Evolutionary conservation across 176 grass and related monocot genomes (phyloP).

Genomic region (Cenchrus purpureus): DNA sequence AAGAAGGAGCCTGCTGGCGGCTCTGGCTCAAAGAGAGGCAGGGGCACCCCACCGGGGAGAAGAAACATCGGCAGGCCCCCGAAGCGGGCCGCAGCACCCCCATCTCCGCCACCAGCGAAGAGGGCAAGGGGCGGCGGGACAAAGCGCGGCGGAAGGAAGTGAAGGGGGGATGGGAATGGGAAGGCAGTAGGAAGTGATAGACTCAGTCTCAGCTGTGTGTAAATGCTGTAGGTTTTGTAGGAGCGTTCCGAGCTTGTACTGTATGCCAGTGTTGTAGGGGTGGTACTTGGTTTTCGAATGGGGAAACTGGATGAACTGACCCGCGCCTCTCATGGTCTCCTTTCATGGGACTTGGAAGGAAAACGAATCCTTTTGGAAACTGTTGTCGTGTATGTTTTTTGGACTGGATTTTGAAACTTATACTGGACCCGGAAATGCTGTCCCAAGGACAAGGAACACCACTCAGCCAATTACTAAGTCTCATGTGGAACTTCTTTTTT

Average conservation of each 20-base stretch:
- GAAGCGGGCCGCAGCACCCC: slow-evolving; percentile 50
- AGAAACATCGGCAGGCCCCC: slow-evolving; percentile 65
- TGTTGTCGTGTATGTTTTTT: slow-evolving; percentile 30
- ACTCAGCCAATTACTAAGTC: no score
- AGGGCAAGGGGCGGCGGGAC: slow-evolving; percentile 59
- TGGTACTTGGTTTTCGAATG: not conserved
- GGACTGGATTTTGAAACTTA: slow-evolving; percentile 21
- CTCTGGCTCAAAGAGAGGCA: slow-evolving; percentile 56
- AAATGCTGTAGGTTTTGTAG: slow-evolving; percentile 49
- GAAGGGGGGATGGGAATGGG: slow-evolving; percentile 19
- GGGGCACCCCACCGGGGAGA: slow-evolving; percentile 37
- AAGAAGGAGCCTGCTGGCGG: slow-evolving; percentile 46
- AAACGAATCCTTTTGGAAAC: slow-evolving; percentile 14
- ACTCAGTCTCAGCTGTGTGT: slow-evolving; percentile 32
- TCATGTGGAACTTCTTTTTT: no score
- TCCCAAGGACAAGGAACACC: no score
- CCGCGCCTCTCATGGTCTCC: slow-evolving; percentile 10
- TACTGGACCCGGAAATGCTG: not conserved
- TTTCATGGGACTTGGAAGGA: slow-evolving; percentile 14
- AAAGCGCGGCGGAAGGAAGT: slow-evolving; percentile 63
- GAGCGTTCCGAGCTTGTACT: slow-evolving; percentile 30
- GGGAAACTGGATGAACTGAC: slow-evolving; percentile 33
- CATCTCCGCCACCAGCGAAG: slow-evolving; percentile 59
- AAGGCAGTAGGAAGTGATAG: slow-evolving; percentile 30
- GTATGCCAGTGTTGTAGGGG: slow-evolving; percentile 47